Evolutionary conservation across 208 protist species (phyloP).

Genomic region (Phytomonas serpens): DNA sequence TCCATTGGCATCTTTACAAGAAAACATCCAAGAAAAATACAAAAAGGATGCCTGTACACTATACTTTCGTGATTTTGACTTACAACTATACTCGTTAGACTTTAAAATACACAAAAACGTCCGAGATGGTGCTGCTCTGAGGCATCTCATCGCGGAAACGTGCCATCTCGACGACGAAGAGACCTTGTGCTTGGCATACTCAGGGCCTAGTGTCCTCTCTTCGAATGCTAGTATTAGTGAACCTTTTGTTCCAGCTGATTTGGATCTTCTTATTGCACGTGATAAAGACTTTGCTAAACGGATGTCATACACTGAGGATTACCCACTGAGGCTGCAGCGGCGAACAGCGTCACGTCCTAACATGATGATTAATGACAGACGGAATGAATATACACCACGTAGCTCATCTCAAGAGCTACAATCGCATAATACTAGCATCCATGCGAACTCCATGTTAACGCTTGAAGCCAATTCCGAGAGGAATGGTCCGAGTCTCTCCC

Average conservation of each 20-base stretch:
- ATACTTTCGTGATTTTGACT: conserved; percentile 45
- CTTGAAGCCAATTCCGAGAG: background rate
- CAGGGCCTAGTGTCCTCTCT: conserved; percentile 12
- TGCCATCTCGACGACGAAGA: conserved; percentile 18
- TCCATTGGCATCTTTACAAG: background rate
- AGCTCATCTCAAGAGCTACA: too few relatives aligned
- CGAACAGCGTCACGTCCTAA: conserved; percentile 2
- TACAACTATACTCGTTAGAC: conserved; percentile 24
- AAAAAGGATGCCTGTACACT: conserved; percentile 11
- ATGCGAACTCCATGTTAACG: background rate
- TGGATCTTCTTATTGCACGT: conserved; percentile 34
- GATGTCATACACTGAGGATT: conserved; percentile 38
- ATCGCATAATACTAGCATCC: background rate
- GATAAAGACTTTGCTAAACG: conserved; percentile 35
- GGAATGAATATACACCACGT: too few relatives aligned
- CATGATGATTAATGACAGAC: too few relatives aligned
- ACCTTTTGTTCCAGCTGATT: conserved; percentile 34
- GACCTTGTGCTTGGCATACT: conserved; percentile 23
- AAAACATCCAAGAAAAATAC: background rate
- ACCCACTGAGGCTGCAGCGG: conserved; percentile 37
- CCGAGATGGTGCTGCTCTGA: conserved; percentile 17
- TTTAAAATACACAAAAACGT: conserved; percentile 22
- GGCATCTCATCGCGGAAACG: conserved; percentile 13
- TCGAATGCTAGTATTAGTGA: background rate
- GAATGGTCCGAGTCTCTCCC: too few relatives aligned